Evolutionary conservation across 192 early-diverging fungal species (phyloP), one percentile per base, ranked within the genome.

Genomic region (Backusella circina): DNA sequence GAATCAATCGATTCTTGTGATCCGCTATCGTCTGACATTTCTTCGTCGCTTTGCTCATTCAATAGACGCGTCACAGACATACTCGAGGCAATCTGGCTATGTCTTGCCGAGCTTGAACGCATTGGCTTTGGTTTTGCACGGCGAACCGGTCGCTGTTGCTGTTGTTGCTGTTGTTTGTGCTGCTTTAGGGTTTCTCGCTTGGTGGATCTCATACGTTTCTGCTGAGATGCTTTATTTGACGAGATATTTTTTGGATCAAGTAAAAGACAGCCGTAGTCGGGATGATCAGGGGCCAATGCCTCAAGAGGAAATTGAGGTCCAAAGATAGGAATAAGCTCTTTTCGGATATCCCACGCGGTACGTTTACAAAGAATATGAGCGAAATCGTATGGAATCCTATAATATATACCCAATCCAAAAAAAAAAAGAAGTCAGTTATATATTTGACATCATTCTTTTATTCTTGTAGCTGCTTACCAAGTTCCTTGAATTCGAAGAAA

Each of bases 401-500:
- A 75, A n/a, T 39, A 15, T 65, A 23, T 30, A n/a, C 67, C 30
- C 65, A 36, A 68, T 23, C 18, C 18, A 38, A 65, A 54, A 65
- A 65, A 54, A 65, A 28, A 35, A 65, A 38, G 37, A 38, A 44
- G 69, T 30, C 16, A 70, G 35, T 26, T 21, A 44, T 70, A 41
- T 21, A 70, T 39, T 41, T 28, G 69, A 70, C 12, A 36, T 21
- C 18, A 70, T 37, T 75, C 26, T 47, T 30, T 39, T 35, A 50
- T 10, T 4, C 39, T 30, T 30, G 0, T 12, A 21, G 38, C 21
- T 9, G 75, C 86, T 35, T 83, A 89, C 88, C 88, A 90, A 65
- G 87, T 90, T 33, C 87, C 87, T 77, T 88, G 88, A 33, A 88
- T 90, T 74, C 87, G 86, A 13, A 90, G 71, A 69, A 90, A 88